Conservation (phyloP, 2,329 filamentous ascomycete genomes). For the Chaetomium sp. region DNA sequence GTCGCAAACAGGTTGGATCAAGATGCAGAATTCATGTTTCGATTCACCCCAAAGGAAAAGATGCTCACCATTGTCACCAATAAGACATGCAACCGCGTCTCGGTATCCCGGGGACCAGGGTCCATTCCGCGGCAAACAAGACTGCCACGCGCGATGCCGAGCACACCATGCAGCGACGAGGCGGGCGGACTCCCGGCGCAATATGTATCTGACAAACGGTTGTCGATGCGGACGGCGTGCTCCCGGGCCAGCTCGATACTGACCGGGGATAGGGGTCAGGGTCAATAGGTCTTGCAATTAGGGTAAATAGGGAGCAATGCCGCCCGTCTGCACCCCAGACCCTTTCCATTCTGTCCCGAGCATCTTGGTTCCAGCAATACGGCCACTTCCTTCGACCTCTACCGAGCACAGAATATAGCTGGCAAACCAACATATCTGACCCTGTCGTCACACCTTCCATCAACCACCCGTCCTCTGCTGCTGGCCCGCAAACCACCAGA, state of each 20-base stretch:
- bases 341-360: neutral
- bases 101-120: conserved; percentile 6
- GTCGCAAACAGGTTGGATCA: neutral
- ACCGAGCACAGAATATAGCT: neutral
- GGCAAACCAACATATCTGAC: too few species aligned
- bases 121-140: neutral
- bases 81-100: neutral
- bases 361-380: too few species aligned
- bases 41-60: neutral
- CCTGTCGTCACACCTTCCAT: neutral
- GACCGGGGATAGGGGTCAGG: neutral
- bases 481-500: neutral
- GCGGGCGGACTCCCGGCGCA: neutral
- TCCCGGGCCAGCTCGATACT: conserved; percentile 6
- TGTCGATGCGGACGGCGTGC: conserved; percentile 2
- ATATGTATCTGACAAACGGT: conserved; percentile 5
- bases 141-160: conserved; percentile 4
- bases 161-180: neutral
- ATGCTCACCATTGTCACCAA: too few species aligned
- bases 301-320: conserved; percentile 17
- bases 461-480: neutral
- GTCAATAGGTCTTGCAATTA: conserved; percentile 14
- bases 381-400: neutral
- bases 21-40: neutral
- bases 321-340: conserved; percentile 9